Evolutionary conservation across 2,329 filamentous ascomycete genomes (phyloP), one percentile per base, ranked within the genome.

Genomic region (Lasiodiplodia hormozganensis): DNA sequence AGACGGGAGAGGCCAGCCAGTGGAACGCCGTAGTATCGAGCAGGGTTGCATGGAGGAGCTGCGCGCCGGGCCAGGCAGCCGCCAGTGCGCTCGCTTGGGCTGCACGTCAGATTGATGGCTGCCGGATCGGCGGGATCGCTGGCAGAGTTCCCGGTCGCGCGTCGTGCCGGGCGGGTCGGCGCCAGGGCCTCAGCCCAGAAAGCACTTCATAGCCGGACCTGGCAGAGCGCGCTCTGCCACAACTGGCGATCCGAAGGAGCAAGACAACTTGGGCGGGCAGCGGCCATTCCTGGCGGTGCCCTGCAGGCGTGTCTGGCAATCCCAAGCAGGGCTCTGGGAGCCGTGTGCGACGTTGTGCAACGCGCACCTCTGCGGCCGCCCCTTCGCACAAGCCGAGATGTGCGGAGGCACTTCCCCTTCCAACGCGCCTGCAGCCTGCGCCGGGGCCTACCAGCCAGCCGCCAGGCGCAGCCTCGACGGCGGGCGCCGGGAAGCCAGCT

Each of bases 1-100:
- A 21, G 54, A 14, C 60, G 60, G 60, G 21, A 38, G 47, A 49
- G 18, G 34, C 23, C 47, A 52, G 47, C 60, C 60, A 53, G 60
- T 64, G 40, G 47, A 18, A 52, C 28, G 31, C 7, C 10, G 60
- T 31, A 8, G 28, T 18, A 64, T 36, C 16, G 28, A 38, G 60
- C 60, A 53, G 60, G 60, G 60, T 51, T 52, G 21, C 14, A 18
- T 10, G 23, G 23, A 38, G 12, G 40, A 43, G 40, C 40, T 43
- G 43, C 43, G 43, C 18, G n/a, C 25, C 23, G n/a, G 60, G 25
- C 25, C 47, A 52, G 43, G 31, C 43, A 36, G 58, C 12, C 28
- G 58, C 58, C 58, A 62, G 60, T 64, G 60, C 60, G 60, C 47
- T 64, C 60, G 60, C 60, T 64, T 64, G 60, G 28, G 60, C 60